Evolutionary conservation across 345 rosid species (phyloP).

Genomic region (Aquilaria malaccensis): DNA sequence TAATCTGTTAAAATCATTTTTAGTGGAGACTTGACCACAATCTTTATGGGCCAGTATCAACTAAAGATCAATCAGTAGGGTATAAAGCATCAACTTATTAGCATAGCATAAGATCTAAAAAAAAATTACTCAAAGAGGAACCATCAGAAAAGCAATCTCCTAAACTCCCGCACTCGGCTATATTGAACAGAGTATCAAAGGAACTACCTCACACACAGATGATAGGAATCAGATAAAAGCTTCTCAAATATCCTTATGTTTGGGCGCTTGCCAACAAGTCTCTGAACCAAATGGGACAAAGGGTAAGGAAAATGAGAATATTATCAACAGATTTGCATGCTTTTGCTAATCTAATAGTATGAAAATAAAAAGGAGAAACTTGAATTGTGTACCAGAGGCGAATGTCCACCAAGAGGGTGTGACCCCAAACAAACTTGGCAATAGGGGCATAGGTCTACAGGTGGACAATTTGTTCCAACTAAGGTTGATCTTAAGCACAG

Average conservation of each 20-base stretch:
- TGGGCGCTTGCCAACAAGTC: conserved; percentile 22
- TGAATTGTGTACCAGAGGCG: conserved; percentile 33
- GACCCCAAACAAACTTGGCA: conserved; percentile 28
- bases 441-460: conserved; percentile 34
- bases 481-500: conserved; percentile 33
- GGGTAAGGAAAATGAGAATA: too few relatives aligned
- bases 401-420: conserved; percentile 17
- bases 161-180: too few relatives aligned
- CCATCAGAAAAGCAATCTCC: too few relatives aligned
- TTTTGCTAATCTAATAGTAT: background rate
- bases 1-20: too few relatives aligned
- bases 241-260: conserved; percentile 32
- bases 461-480: conserved; percentile 15
- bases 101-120: too few relatives aligned
- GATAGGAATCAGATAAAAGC: conserved; percentile 34
- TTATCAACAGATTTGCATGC: conserved; percentile 13
- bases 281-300: conserved; percentile 26
- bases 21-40: too few relatives aligned
- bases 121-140: too few relatives aligned
- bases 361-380: conserved; percentile 4
- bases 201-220: conserved; percentile 37
- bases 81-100: too few relatives aligned
- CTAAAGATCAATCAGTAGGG: too few relatives aligned
- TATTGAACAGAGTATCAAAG: background rate
- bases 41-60: too few relatives aligned